Evolutionary conservation across 2,329 filamentous ascomycete genomes (phyloP), one percentile per base, ranked within the genome.

Genomic region (Fusarium odoratissimum): DNA sequence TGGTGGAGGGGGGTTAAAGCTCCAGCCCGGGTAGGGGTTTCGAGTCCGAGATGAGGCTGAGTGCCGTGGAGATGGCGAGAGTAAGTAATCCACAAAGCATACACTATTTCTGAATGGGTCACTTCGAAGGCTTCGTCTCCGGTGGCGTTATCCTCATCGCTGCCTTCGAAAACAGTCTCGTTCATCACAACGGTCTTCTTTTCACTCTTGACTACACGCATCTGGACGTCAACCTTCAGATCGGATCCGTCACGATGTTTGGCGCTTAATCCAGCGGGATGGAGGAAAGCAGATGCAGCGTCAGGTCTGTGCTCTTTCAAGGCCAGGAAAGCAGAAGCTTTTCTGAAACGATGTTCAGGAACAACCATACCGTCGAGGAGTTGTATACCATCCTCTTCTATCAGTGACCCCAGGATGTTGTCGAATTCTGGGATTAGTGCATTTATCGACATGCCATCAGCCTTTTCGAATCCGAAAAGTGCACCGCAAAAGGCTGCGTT

Each of bases 41-140:
- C 85, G 25, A 88, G 85, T n/a, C 89, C 87, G 51, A 91, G 81
- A 62, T 82, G 83, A 58, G 87, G 85, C 68, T 90, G 90, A 41
- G 91, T 88, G 21, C 93, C 92, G 80, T 99, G 96, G 17, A 98
- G 87, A 78, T 98, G 94, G 70, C 95, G 89, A 23, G 95, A 98
- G 80, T 98, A 99, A 3, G 95, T 98, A 74, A 99, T 92, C 96
- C 96, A 99, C 35, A 99, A 84, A 16, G 96, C 96, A 83, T 95
- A 98, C 1, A 98, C 95, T 70, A 97, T 89, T 80, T 98, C 95
- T 21, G 91, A 89, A 69, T 88, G 85, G 7, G 84, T 79, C 37
- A 85, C 82, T 16, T 87, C 81, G n/a, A 88, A 86, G 13, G 84
- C 78, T n/a, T 82, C 80, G 38, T 82, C 82, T 54, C 80, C 78